Conservation (phyloP, 2,329 filamentous ascomycete species). For the Penicillium sp. region DNA sequence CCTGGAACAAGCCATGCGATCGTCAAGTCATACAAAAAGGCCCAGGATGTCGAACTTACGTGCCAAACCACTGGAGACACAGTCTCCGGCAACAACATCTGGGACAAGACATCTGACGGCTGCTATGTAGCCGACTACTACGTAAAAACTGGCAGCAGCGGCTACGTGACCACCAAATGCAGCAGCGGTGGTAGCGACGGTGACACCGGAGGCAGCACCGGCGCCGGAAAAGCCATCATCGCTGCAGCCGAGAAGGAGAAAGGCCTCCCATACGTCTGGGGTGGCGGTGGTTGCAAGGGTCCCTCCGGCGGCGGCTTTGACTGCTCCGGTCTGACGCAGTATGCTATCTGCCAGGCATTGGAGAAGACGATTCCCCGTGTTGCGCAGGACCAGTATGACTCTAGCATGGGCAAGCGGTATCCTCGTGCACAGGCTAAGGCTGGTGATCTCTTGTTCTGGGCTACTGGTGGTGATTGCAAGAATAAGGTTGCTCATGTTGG, state of each 20-base stretch:
- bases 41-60: constrained; percentile 10
- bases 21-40: constrained; percentile 15
- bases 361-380: constrained; percentile 23
- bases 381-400: constrained; percentile 26
- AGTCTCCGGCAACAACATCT: constrained; percentile 20
- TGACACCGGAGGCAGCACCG: constrained; percentile 2
- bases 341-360: constrained; percentile 23
- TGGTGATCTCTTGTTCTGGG: constrained; percentile 29
- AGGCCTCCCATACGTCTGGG: constrained; percentile 28
- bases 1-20: constrained; percentile 18
- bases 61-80: constrained; percentile 18
- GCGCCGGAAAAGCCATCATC: constrained; percentile 20
- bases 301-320: constrained; percentile 26
- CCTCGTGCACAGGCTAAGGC: constrained; percentile 21
- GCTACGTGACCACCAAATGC: constrained; percentile 16
- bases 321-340: constrained; percentile 29
- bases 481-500: constrained; percentile 23
- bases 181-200: constrained; percentile 4
- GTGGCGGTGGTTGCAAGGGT: constrained; percentile 25
- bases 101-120: constrained; percentile 27
- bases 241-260: constrained; percentile 22
- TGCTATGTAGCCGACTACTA: constrained; percentile 30
- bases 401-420: constrained; percentile 18
- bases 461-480: constrained; percentile 19
- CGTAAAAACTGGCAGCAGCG: constrained; percentile 22